Conservation (phyloP, 2,329 filamentous ascomycete genomes). For the Monilinia vaccinii-corymbosi region DNA sequence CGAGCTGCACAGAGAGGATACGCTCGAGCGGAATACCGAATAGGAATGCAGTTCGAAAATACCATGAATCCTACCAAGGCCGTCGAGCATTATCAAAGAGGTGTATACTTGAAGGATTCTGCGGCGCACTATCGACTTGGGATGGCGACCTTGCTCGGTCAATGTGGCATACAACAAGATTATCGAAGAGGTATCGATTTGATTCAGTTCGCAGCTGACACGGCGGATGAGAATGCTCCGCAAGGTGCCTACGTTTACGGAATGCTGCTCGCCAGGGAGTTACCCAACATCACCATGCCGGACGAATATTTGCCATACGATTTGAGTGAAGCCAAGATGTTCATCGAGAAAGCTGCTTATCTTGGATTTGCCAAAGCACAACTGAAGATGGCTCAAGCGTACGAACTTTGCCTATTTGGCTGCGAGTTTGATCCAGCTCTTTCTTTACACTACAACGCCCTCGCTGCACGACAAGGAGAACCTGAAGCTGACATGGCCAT, state of each 20-base stretch:
- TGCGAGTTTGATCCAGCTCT: conserved; percentile 92
- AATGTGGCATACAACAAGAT: conserved; percentile 83
- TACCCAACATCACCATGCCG: conserved; percentile 83
- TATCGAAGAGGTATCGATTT: conserved; percentile 69
- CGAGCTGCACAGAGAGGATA: conserved; percentile 81
- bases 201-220: conserved; percentile 74
- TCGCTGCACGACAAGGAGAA: conserved; percentile 87
- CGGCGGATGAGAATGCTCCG: conserved; percentile 89
- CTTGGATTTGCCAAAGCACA: conserved; percentile 94
- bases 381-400: conserved; percentile 92
- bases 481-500: conserved; percentile 91
- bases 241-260: conserved; percentile 94
- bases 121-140: conserved; percentile 80
- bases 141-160: conserved; percentile 95
- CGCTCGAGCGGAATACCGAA: conserved; percentile 84
- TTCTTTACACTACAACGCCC: conserved; percentile 89
- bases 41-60: conserved; percentile 97
- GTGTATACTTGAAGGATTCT: conserved; percentile 73
- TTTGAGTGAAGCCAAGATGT: conserved; percentile 65
- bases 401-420: conserved; percentile 85
- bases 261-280: conserved; percentile 83
- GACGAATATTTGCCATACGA: conserved; percentile 62
- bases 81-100: conserved; percentile 79
- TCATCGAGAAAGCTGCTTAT: conserved; percentile 94
- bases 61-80: conserved; percentile 89